Evolutionary conservation across 164 flowering plant genomes (phyloP), one percentile per base, ranked within the genome.

Genomic region (Tetrastigma voinierianum): DNA sequence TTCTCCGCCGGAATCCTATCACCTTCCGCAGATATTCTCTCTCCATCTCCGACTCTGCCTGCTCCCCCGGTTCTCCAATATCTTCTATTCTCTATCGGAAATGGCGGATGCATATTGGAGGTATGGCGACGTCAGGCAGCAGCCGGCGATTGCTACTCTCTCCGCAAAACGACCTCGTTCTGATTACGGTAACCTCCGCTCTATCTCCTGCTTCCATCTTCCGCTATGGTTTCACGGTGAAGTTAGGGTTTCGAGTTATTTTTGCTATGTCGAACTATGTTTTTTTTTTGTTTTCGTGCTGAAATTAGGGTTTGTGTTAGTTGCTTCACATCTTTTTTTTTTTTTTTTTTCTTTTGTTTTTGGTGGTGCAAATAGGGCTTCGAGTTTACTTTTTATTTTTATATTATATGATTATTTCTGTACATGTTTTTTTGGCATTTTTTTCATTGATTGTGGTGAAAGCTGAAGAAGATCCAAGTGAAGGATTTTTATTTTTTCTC

Each of bases 51-150:
- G 40, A 32, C 6, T 32, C 40, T 7, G 0, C 3, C 40, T 23
- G 56, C 40, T 11, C 40, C 10, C 24, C 24, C 19, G 24, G 51
- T 18, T 12, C 46, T 64, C 18, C 52, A 46, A 45, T 46, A 62
- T 45, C n/a, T 58, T 58, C 59, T 46, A 13, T 43, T 23, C 45
- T 24, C 66, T 47, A 13, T 47, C 53, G 11, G 23, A 57, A 43
- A 84, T 84, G 87, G 80, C 74, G 56, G 87, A 82, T 46, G 74
- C 72, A 55, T 80, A 80, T 45, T 82, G 85, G 87, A 74, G 84
- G 49, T 80, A 78, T 72, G 46, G 68, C 59, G 83, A 84, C 16
- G 52, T 70, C 7, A 75, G 78, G 70, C 86, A 75, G 71, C 76
- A 68, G 9, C 72, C 60, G 18, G 63, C 70, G 40, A 56, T 66